A percentile compares a stretch with the other conserved stretches of the same genome.
phyloP scores from a whole-genome alignment of 495 filamentous ascomycete species.

The Aspergillus avenaceus region DNA sequence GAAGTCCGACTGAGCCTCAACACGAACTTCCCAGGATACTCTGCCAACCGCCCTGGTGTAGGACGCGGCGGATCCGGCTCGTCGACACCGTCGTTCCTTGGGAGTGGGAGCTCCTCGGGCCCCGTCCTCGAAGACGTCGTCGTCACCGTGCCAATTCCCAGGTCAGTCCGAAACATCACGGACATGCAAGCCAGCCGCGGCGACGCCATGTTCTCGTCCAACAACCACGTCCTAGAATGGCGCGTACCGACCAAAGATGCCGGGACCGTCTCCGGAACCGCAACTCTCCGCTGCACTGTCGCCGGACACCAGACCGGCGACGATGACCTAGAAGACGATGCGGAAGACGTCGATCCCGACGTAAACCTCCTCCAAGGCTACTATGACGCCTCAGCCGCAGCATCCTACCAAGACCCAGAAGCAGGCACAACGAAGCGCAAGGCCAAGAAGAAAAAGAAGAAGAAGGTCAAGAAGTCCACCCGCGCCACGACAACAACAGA shows the following conservation, averaged over 20 bases:
- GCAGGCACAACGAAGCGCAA: conserved; percentile 27
- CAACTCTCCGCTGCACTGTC: conserved; percentile 77
- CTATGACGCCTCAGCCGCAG: conserved; percentile 53
- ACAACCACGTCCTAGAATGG: conserved; percentile 77
- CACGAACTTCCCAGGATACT: conserved; percentile 50
- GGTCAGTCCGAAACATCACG: conserved; percentile 76
- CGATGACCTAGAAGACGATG: conserved; percentile 57
- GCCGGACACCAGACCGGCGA: conserved; percentile 54
- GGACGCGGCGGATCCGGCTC: conserved; percentile 44
- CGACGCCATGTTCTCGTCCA: conserved; percentile 73
- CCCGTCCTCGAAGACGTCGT: conserved; percentile 76
- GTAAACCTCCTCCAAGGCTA: conserved; percentile 45
- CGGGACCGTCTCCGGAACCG: conserved; percentile 55
- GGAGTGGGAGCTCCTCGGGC: conserved; percentile 41
- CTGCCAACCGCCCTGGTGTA: conserved; percentile 29
- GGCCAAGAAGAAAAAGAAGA: conserved; percentile 36
- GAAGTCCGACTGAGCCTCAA: conserved; percentile 78
- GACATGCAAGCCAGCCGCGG: conserved; percentile 81
- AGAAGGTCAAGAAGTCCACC: conserved; percentile 39
- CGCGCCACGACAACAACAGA: conserved; percentile 14
- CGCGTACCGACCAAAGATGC: conserved; percentile 68
- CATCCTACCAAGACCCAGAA: conserved; percentile 32
- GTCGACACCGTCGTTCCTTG: conserved; percentile 59
- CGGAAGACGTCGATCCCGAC: conserved; percentile 40
- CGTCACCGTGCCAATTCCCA: conserved; percentile 77